Percentiles rank a stretch among this genome's conserved stretches.
These are phyloP conservation scores for Fomitopsis palustris DNA, from an alignment of 1,284 basidiomycete genomes.

Conservation along the genomic window DNA sequence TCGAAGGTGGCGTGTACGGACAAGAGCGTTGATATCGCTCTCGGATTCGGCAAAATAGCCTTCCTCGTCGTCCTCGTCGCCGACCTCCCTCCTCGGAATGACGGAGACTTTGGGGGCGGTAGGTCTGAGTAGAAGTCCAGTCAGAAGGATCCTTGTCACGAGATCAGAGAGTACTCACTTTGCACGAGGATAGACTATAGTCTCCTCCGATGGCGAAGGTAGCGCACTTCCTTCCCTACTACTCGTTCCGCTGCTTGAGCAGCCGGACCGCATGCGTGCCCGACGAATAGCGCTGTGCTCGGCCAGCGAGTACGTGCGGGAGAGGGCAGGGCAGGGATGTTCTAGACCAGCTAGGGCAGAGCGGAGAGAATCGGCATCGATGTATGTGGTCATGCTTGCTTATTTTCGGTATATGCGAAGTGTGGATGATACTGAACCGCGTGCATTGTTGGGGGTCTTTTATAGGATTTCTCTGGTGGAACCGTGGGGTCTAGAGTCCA, in stretches of 20 bases:
- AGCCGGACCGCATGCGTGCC: neutral
- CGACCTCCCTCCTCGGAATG: neutral
- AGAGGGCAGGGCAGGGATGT: neutral
- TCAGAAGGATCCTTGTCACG: neutral
- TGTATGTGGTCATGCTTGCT: neutral
- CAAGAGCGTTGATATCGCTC: neutral
- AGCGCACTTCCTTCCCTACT: neutral
- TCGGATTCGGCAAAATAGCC: neutral
- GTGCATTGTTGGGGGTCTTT: neutral
- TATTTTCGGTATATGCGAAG: neutral
- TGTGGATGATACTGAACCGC: neutral
- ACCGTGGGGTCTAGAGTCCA: neutral
- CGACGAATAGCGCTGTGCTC: neutral
- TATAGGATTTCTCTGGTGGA: neutral
- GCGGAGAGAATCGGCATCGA: neutral
- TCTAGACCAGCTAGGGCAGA: constrained; percentile 1
- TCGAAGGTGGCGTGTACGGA: neutral
- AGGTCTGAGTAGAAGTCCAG: neutral
- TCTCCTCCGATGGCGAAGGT: neutral
- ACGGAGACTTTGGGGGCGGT: neutral
- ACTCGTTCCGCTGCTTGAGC: neutral
- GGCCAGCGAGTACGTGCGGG: neutral
- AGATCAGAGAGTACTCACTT: neutral
- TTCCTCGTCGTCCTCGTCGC: neutral
- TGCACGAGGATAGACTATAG: neutral